Conservation (phyloP, 306 rosid genomes). For the Calophaca sinica region DNA sequence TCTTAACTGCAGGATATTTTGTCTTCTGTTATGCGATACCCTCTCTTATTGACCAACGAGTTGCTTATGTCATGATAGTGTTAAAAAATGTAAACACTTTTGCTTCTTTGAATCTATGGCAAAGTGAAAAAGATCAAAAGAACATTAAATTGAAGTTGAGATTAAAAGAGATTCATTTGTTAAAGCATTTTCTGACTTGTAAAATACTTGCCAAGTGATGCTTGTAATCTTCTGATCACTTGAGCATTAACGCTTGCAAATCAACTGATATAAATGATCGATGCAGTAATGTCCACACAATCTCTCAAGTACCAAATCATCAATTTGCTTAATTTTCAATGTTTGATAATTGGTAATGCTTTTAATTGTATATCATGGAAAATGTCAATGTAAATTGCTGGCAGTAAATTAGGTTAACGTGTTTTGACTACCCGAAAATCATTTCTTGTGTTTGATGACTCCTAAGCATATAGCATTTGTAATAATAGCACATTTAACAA, state of each 20-base stretch:
- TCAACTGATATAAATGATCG: not conserved
- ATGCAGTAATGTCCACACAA: not conserved
- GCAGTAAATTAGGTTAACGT: slow-evolving; percentile 3
- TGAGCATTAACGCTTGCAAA: not conserved
- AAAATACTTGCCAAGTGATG: not conserved
- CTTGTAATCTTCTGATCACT: not conserved
- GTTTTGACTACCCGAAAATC: not conserved
- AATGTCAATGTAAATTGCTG: slow-evolving; percentile 5
- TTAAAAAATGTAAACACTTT: not conserved
- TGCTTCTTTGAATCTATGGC: not conserved
- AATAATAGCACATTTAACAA: slow-evolving; percentile 8
- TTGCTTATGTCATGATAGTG: not conserved
- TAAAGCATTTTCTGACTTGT: slow-evolving; percentile 11
- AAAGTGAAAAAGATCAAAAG: slow-evolving; percentile 6
- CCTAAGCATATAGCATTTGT: not conserved
- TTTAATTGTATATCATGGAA: not conserved
- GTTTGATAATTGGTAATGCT: no score
- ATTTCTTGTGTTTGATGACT: no score
- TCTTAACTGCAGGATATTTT: not conserved
- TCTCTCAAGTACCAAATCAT: not conserved
- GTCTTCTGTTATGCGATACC: not conserved
- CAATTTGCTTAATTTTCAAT: not conserved
- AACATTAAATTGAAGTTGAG: slow-evolving; percentile 5
- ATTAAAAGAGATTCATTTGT: slow-evolving; percentile 3
- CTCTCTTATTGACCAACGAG: not conserved